Conservation (phyloP, 2,329 filamentous ascomycete species). For the Ceratocystis lukuohia region DNA sequence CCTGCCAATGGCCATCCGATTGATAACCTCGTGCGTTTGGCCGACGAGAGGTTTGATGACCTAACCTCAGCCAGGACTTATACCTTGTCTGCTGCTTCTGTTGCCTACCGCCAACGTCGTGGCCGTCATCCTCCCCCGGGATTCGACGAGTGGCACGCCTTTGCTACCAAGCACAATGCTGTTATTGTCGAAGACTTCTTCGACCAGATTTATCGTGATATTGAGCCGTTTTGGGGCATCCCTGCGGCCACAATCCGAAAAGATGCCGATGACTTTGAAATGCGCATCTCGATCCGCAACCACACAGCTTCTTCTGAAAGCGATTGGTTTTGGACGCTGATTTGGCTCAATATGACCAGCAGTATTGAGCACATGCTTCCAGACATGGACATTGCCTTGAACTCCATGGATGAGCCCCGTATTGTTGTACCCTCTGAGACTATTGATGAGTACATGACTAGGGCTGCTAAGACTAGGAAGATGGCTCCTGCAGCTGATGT, state of each 20-base stretch:
- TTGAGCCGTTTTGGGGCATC: constrained; percentile 44
- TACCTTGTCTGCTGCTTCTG: constrained; percentile 38
- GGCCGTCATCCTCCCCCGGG: constrained; percentile 49
- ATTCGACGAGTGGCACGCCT: constrained; percentile 48
- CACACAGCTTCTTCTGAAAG: constrained; percentile 38
- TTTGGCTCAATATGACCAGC: constrained; percentile 42
- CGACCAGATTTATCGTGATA: constrained; percentile 49
- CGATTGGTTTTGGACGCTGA: constrained; percentile 45
- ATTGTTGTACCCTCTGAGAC: constrained; percentile 51
- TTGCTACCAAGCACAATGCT: constrained; percentile 38
- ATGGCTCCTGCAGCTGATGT: constrained; percentile 34
- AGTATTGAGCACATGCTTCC: constrained; percentile 43
- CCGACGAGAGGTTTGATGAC: constrained; percentile 31
- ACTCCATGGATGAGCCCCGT: constrained; percentile 54
- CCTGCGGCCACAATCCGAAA: constrained; percentile 36
- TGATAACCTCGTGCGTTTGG: constrained; percentile 35
- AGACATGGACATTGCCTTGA: constrained; percentile 55
- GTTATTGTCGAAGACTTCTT: constrained; percentile 50
- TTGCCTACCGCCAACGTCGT: constrained; percentile 41
- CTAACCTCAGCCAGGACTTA: constrained; percentile 34
- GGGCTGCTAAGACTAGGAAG: constrained; percentile 36
- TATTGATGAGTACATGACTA: constrained; percentile 40
- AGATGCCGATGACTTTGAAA: constrained; percentile 42
- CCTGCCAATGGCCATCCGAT: constrained; percentile 34
- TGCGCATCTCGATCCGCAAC: constrained; percentile 45